Conservation (phyloP, 495 filamentous ascomycete species). For the Talaromyces nanjingensis region DNA sequence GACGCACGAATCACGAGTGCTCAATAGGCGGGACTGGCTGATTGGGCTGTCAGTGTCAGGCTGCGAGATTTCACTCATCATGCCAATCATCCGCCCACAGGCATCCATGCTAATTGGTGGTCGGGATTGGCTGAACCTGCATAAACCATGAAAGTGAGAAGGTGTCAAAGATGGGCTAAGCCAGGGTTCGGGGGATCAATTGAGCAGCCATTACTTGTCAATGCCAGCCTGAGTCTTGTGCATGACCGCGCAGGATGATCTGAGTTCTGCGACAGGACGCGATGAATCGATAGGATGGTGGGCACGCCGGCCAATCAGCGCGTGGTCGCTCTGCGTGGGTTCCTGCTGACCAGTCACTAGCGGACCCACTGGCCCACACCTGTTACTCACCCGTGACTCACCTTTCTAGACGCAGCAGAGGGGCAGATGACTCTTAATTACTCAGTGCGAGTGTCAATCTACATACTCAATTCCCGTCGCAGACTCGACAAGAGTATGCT, state of each 20-base stretch:
- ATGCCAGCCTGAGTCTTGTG: neutral
- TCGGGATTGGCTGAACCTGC: slow-evolving; percentile 3
- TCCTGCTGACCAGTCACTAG: slow-evolving; percentile 5
- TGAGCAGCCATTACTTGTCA: slow-evolving; percentile 1
- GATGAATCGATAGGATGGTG: neutral
- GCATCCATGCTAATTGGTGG: slow-evolving; percentile 1
- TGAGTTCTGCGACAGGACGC: neutral
- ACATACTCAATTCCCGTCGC: neutral
- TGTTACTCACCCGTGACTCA: slow-evolving; percentile 6
- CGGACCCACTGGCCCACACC: neutral
- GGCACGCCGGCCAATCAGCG: neutral
- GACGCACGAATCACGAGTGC: neutral
- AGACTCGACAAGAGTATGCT: neutral
- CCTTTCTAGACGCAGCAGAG: neutral
- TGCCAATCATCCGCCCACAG: neutral
- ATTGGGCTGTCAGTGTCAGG: slow-evolving; percentile 3
- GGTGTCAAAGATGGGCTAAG: neutral
- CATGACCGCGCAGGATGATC: slow-evolving; percentile 7
- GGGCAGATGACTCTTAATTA: neutral
- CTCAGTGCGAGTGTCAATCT: too few relatives aligned
- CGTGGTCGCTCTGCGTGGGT: neutral
- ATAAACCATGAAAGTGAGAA: neutral
- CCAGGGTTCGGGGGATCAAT: neutral
- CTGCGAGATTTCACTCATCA: neutral
- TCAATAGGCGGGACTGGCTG: neutral